Evolutionary conservation across 257 asterid species (phyloP).

Genomic region (Leptodermis oblonga): DNA sequence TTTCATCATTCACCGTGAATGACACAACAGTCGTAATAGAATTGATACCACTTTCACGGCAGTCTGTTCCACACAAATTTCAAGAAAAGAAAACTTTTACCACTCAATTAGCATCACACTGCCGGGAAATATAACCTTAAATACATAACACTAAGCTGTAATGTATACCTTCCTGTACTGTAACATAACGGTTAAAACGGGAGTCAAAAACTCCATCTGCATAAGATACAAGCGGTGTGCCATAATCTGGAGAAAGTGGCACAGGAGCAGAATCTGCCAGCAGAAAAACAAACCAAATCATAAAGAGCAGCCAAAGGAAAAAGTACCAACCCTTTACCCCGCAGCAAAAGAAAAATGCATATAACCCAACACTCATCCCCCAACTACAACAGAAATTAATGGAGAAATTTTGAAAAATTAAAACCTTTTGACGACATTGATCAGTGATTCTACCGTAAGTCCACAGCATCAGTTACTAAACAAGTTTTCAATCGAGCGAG

Average conservation of each 20-base stretch:
- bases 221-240: conserved; percentile 63
- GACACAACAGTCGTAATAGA: conserved; percentile 74
- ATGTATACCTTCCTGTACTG: conserved; percentile 77
- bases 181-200: conserved; percentile 65
- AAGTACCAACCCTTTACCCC: background rate
- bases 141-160: background rate
- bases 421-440: too few relatives aligned
- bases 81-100: conserved; percentile 10
- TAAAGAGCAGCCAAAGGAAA: background rate
- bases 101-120: background rate
- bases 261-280: conserved; percentile 66
- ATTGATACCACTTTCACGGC: conserved; percentile 62
- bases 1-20: conserved; percentile 37
- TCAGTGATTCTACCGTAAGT: too few relatives aligned
- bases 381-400: background rate
- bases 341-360: background rate
- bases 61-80: conserved; percentile 43
- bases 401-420: too few relatives aligned
- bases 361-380: background rate
- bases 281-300: conserved; percentile 3
- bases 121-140: background rate
- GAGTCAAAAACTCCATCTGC: conserved; percentile 92
- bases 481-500: background rate
- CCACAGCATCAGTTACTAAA: too few relatives aligned
- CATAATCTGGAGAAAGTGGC: conserved; percentile 88